Evolutionary conservation across 768 basidiomycete species (phyloP), one percentile per base, ranked within the genome.

Genomic region (Aureoboletus auriporus): DNA sequence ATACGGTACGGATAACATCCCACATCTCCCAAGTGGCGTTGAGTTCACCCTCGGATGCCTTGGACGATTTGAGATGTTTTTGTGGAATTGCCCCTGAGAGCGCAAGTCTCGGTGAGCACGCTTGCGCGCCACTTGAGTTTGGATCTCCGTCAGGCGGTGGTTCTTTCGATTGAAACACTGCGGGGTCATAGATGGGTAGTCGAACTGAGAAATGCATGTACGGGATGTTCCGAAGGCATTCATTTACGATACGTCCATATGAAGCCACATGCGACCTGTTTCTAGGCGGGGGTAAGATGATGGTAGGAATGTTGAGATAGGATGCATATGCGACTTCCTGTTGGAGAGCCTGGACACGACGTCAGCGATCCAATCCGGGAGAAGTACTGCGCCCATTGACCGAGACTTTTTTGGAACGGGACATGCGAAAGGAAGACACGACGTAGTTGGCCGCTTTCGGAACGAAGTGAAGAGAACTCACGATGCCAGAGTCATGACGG

Each of bases 1-100:
- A 99, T 30, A 95, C 78, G 4, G 86, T 84, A 51, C 94, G 77
- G 49, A 99, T 90, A 40, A 86, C 77, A 65, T 98, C 96, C 96
- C 96, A 99, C 82, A 94, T 95, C 65, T 98, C 96, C 95, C 96
- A 99, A 0, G 89, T 91, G 6, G 75, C 78, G 57, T 84, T 83
- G 44, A 89, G 69, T 52, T 84, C 80, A 8, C 69, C 72, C 55
- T 82, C 82, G 36, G 76, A 66, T 14, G 75, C 66, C 33, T 66
- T 68, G 14, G 69, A 58, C 10, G 69, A 60, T 33, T 57, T 63
- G 41, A 54, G 48, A 12, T 43, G 46, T 54, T 44, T 59, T 29
- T 69, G 63, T 8, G 67, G 53, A 26, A 65, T 57, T 37, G 61
- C 42, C 10, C 49, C 44, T 0, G 61, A 51, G 20, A 48, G 55